A percentile compares a stretch with the other conserved stretches of the same genome.
phyloP scores from a whole-genome alignment of 768 basidiomycete species.

The Leccinum pellstonianum region DNA sequence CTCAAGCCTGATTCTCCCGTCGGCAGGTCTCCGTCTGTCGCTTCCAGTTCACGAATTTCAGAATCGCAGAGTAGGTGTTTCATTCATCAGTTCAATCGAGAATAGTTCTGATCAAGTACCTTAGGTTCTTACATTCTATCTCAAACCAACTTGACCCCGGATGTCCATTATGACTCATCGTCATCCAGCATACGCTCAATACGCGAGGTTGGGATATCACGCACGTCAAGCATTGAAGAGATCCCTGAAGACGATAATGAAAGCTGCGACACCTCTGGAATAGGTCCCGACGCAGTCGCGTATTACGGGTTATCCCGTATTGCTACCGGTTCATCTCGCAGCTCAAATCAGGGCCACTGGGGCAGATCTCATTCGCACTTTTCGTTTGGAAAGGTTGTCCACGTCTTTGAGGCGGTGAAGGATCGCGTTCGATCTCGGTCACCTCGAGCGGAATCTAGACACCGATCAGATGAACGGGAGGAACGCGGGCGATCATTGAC shows the following conservation, averaged over 20 bases:
- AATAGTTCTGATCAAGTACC: background rate
- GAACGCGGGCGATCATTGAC: conserved; percentile 31
- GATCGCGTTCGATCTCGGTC: conserved; percentile 50
- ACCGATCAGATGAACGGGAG: conserved; percentile 6
- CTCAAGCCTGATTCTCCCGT: background rate
- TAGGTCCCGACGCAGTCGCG: conserved; percentile 4
- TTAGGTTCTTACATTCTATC: conserved; percentile 13
- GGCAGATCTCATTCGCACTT: conserved; percentile 47
- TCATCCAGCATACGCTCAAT: conserved; percentile 8
- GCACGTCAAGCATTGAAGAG: conserved; percentile 43
- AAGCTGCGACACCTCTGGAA: conserved; percentile 8
- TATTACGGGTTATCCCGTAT: conserved; percentile 18
- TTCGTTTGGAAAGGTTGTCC: conserved; percentile 52
- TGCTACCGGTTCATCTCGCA: conserved; percentile 12
- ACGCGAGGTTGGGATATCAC: conserved; percentile 28
- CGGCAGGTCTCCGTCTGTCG: conserved; percentile 10
- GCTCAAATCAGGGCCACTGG: conserved; percentile 26
- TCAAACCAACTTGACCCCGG: background rate
- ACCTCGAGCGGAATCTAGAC: conserved; percentile 22
- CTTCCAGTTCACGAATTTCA: conserved; percentile 11
- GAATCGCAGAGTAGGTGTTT: conserved; percentile 13
- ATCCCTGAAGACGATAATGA: conserved; percentile 35
- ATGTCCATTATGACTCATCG: conserved; percentile 9
- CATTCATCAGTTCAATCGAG: background rate
- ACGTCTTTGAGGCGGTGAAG: conserved; percentile 44